Evolutionary conservation across 352 stramenopile species (phyloP), one percentile per base, ranked within the genome.

Genomic region (Pythium periplocum): DNA sequence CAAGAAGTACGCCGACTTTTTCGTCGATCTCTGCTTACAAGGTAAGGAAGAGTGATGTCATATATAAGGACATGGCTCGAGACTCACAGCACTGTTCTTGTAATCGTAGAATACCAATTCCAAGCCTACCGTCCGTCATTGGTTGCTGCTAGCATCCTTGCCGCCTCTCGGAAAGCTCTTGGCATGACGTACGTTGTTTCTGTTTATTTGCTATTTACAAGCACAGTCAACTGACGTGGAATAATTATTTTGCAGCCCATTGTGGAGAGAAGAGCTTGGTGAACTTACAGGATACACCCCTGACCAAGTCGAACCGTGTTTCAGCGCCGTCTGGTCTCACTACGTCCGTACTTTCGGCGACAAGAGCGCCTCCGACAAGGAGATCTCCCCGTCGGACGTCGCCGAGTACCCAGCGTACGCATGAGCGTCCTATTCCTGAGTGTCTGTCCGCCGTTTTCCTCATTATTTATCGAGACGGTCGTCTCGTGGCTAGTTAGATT

Each of bases 1-100:
- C 58, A 68, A 69, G 66, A 92, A 92, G 47, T 92, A 93, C 64
- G 78, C 81, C 58, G 84, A 93, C 51, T 92, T 92, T 54, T 88
- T 95, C 31, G 76, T 87, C 37, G 82, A 95, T 46, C 67, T 95
- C n/a, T 87, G 79, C 44, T 60, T 95, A 31, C 79, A 90, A 62
- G 57, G 62, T 66, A 46, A 48, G 51, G 17, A 26, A 26, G 17
- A 26, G 17, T 26, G 17, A 26, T 26, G 17, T 26, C 17, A 26
- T 26, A 26, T 26, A 26, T 26, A 0, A 26, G 17, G 17, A 26
- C 17, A 26, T 26, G 17, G 17, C 17, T 26, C 17, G 17, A 26
- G 17, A 26, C 17, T 26, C 17, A 26, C 17, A 26, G 17, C 17
- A 26, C 17, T 26, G 17, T 26, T 26, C 17, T 26, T 26, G 17